These are phyloP conservation scores for Exophiala lecanii-corni DNA, from an alignment of 2,329 filamentous ascomycete genomes.

Conservation along the genomic window DNA sequence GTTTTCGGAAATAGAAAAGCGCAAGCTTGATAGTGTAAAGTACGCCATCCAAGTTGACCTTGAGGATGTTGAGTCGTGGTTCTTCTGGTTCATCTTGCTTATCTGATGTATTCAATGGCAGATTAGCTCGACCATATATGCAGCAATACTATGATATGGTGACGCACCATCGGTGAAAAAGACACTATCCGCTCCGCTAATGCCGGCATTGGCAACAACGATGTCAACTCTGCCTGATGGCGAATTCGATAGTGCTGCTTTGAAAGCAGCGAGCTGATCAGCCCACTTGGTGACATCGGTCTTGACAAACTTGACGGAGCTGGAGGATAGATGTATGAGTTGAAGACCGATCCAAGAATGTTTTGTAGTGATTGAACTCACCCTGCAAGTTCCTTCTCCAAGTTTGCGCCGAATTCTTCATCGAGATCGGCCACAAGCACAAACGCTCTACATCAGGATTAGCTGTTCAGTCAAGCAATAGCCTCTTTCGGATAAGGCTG, in stretches of 20 bases:
- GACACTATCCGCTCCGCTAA: conserved; percentile 41
- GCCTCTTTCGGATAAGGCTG: too few species aligned
- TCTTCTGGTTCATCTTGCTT: conserved; percentile 26
- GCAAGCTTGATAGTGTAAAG: conserved; percentile 24
- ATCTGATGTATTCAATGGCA: conserved; percentile 15
- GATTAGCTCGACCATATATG: conserved; percentile 45
- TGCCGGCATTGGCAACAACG: conserved; percentile 64
- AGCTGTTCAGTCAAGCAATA: too few species aligned
- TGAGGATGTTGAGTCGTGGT: conserved; percentile 33
- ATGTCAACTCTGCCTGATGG: conserved; percentile 55
- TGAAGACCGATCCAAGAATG: not conserved
- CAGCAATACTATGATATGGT: conserved; percentile 25
- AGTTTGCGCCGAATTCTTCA: conserved; percentile 39
- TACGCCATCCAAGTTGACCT: conserved; percentile 24
- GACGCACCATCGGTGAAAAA: conserved; percentile 25
- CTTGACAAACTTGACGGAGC: conserved; percentile 31
- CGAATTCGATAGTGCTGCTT: conserved; percentile 50
- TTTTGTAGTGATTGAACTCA: not conserved
- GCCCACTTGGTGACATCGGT: conserved; percentile 61
- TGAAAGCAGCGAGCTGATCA: conserved; percentile 61
- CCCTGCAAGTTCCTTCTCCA: conserved; percentile 16
- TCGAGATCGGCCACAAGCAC: conserved; percentile 32
- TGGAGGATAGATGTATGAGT: conserved; percentile 1
- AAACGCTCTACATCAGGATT: conserved; percentile 19
- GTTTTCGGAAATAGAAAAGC: conserved; percentile 33